Percentiles rank a stretch among this genome's conserved stretches.
Conservation (phyloP, 176 grass and related monocot species). For the Secale cereale region DNA sequence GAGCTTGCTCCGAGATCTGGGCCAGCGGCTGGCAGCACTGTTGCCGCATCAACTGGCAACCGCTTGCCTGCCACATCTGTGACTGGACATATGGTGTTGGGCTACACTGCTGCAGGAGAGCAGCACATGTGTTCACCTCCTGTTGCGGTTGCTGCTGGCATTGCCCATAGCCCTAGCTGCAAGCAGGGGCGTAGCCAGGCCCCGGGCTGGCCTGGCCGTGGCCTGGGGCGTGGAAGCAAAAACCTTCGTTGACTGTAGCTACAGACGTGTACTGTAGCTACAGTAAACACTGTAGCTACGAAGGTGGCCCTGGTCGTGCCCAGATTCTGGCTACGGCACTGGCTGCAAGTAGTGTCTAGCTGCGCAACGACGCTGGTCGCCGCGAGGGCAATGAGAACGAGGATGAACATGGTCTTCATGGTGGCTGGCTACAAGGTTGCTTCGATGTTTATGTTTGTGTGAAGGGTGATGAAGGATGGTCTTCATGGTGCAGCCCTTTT, state of each 20-base stretch:
- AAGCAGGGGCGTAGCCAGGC: too few species aligned
- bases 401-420: background rate
- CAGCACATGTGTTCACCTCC: background rate
- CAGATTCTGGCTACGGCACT: too few species aligned
- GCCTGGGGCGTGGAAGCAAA: too few species aligned
- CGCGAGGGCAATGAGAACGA: background rate
- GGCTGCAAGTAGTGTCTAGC: background rate
- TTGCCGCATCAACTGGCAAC: slow-evolving; percentile 12
- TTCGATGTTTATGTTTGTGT: background rate
- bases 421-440: background rate
- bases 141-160: background rate
- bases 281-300: too few species aligned
- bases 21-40: slow-evolving; percentile 14
- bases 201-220: too few species aligned
- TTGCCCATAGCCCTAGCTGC: background rate
- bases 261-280: too few species aligned
- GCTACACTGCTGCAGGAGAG: background rate
- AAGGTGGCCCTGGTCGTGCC: too few species aligned
- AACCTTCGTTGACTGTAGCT: too few species aligned
- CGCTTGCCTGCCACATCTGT: background rate
- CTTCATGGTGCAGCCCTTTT: background rate
- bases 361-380: background rate
- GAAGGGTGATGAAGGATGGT: background rate
- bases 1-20: background rate
- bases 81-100: background rate